phyloP scores from a whole-genome alignment of 495 filamentous ascomycete genomes.

The Choiromyces venosus region DNA sequence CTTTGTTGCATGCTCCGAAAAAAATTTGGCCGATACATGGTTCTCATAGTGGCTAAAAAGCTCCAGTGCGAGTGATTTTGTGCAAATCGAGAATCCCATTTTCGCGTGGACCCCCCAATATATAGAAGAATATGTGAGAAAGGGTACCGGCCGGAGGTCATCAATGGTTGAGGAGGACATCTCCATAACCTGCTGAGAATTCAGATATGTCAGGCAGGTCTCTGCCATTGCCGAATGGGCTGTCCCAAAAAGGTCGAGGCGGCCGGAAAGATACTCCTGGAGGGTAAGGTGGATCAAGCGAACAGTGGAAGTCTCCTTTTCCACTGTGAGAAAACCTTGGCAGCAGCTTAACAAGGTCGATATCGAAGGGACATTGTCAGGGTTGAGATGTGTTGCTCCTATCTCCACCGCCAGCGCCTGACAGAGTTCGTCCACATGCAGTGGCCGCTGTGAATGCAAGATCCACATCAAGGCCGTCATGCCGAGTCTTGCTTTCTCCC shows the following conservation, averaged over 20 bases:
- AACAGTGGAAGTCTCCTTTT: not conserved
- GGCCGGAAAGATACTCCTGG: not conserved
- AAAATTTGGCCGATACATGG: not conserved
- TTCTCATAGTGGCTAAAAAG: not conserved
- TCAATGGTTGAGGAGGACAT: no score
- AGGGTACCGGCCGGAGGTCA: not conserved
- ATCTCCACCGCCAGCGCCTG: not conserved
- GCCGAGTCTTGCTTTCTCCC: not conserved
- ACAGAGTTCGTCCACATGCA: not conserved
- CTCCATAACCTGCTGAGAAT: not conserved
- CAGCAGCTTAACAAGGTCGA: not conserved
- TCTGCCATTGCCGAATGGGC: not conserved
- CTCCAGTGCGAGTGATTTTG: not conserved
- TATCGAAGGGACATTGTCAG: not conserved
- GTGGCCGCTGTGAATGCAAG: not conserved
- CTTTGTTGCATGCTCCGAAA: not conserved
- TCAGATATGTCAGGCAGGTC: not conserved
- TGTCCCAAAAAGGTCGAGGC: not conserved
- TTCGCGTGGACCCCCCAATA: not conserved
- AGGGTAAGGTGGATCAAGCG: not conserved
- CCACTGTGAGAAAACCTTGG: not conserved
- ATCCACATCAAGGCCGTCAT: not conserved
- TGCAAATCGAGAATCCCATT: no score
- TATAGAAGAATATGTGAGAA: not conserved
- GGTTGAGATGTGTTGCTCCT: not conserved